Conservation (phyloP, 1,284 basidiomycete species). For the Ganoderma meredithae region DNA sequence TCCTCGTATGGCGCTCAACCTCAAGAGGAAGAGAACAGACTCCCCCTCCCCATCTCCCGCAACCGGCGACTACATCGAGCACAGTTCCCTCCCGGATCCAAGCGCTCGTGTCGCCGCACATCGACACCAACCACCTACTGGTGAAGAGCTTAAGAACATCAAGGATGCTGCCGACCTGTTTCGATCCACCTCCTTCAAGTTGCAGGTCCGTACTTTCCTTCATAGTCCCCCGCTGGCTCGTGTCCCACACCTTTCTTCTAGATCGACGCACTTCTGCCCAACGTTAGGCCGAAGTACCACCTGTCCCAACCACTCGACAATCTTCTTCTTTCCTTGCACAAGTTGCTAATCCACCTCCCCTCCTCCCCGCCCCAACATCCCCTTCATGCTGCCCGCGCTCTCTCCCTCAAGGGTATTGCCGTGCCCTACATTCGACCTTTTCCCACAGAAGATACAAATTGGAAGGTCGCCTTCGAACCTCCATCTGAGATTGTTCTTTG, state of each 20-base stretch:
- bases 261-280: constrained; percentile 85
- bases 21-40: background rate
- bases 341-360: constrained; percentile 64
- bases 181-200: constrained; percentile 85
- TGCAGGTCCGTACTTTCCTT: constrained; percentile 63
- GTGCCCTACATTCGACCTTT: constrained; percentile 72
- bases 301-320: constrained; percentile 63
- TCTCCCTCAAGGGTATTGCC: constrained; percentile 57
- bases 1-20: background rate
- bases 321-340: constrained; percentile 69
- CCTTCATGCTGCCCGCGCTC: constrained; percentile 59
- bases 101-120: constrained; percentile 38
- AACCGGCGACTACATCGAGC: background rate
- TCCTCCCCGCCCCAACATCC: constrained; percentile 71
- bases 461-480: constrained; percentile 78
- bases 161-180: constrained; percentile 84
- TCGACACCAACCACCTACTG: constrained; percentile 59
- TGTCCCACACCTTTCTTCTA: constrained; percentile 39
- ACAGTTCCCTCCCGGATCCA: background rate
- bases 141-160: constrained; percentile 79
- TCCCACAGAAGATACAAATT: constrained; percentile 75
- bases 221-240: background rate
- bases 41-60: background rate
- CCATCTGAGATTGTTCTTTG: constrained; percentile 73
- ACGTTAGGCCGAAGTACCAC: constrained; percentile 74